These are phyloP conservation scores for Rhodotorula diobovata DNA, from an alignment of 768 basidiomycete species.

Conservation along the genomic window DNA sequence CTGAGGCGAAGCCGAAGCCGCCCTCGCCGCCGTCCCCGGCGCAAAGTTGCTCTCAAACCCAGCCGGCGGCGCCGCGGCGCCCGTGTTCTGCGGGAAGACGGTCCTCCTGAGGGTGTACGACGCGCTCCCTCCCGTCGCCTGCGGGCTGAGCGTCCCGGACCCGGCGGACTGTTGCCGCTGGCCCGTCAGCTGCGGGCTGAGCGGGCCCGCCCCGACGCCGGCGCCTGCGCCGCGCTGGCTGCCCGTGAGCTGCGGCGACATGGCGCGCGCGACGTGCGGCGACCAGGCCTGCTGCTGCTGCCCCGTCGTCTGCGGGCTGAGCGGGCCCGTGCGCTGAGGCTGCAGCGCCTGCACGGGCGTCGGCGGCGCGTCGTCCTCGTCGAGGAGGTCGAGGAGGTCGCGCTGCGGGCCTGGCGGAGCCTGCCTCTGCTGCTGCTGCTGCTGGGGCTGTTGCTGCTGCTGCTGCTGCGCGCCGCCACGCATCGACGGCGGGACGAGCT, in stretches of 20 bases:
- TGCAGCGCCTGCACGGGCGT: conserved; percentile 4
- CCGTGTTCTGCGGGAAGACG: conserved; percentile 9
- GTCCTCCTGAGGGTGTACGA: conserved; percentile 4
- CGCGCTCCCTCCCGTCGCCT: not conserved
- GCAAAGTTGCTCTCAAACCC: conserved; percentile 23
- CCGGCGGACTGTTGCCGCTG: not conserved
- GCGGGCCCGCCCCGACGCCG: not conserved
- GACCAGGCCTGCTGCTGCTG: too few relatives aligned
- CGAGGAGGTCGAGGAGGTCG: conserved; percentile 46
- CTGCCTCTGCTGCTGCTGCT: conserved; percentile 45
- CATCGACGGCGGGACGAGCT: conserved; percentile 77
- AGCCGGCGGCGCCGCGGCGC: not conserved
- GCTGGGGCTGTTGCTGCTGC: conserved; percentile 39
- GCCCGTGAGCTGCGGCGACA: conserved; percentile 4
- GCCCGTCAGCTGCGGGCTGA: not conserved
- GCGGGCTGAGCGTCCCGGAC: conserved; percentile 8
- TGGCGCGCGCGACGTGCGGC: not conserved
- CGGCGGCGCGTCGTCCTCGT: conserved; percentile 56
- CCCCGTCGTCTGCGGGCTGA: not conserved
- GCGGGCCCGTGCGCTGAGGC: conserved; percentile 6
- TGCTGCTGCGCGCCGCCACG: conserved; percentile 49
- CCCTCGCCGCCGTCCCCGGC: too few relatives aligned
- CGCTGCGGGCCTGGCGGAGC: conserved; percentile 46
- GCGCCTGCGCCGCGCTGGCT: conserved; percentile 5
- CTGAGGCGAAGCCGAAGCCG: too few relatives aligned